Percentiles rank a stretch among this genome's conserved stretches.
Evolutionary conservation across 2,329 filamentous ascomycete genomes (phyloP).

Genomic region (Neopestalotiopsis rosae): DNA sequence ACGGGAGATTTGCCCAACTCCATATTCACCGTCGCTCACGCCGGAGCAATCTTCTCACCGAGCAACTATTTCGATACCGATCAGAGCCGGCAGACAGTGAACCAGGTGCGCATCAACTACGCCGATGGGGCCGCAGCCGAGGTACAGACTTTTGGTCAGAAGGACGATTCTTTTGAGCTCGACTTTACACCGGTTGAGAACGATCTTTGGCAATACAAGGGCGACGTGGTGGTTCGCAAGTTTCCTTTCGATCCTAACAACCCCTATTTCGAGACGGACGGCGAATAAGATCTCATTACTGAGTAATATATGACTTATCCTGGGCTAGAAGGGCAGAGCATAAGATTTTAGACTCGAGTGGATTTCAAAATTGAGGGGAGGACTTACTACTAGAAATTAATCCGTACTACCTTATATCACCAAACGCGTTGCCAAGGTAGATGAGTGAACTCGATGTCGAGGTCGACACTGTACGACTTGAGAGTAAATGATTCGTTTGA

Average conservation of each 20-base stretch:
- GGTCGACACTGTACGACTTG: too few relatives aligned
- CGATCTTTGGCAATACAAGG: constrained; percentile 6
- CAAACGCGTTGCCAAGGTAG: too few relatives aligned
- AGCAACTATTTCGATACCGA: constrained; percentile 34
- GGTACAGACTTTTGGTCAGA: constrained; percentile 4
- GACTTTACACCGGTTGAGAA: not conserved
- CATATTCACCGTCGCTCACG: constrained; percentile 27
- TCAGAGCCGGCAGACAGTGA: constrained; percentile 8
- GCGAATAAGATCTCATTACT: constrained; percentile 32
- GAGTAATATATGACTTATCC: not conserved
- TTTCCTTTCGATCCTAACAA: not conserved
- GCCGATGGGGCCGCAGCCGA: not conserved
- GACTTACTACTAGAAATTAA: not conserved
- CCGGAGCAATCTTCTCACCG: constrained; percentile 40
- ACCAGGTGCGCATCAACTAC: constrained; percentile 7
- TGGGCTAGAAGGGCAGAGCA: not conserved
- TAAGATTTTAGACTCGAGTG: not conserved
- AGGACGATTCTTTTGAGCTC: not conserved
- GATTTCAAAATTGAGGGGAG: not conserved
- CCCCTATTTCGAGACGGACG: not conserved
- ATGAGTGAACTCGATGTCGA: too few relatives aligned
- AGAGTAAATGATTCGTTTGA: too few relatives aligned
- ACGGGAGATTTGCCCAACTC: constrained; percentile 39
- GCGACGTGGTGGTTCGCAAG: constrained; percentile 4
- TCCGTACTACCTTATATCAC: not conserved